Evolutionary conservation across 805 yeast species (phyloP).

Genomic region (Saccharomycopsis vini): DNA sequence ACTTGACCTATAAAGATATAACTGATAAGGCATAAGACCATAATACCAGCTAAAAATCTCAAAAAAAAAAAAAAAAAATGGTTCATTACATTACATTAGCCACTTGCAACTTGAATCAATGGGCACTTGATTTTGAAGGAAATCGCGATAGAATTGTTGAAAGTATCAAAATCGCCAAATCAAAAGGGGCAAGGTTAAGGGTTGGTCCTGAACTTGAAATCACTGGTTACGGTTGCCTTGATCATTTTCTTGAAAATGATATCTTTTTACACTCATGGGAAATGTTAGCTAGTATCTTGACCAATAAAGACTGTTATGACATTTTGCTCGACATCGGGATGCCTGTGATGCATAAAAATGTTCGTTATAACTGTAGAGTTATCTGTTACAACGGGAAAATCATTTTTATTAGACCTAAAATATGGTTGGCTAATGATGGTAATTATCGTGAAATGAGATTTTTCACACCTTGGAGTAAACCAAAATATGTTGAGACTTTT

Average conservation of each 20-base stretch:
- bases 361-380: conserved; percentile 86
- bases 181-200: conserved; percentile 65
- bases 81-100: conserved; percentile 84
- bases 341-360: conserved; percentile 83
- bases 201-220: conserved; percentile 97
- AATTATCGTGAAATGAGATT: conserved; percentile 96
- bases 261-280: conserved; percentile 90
- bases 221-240: conserved; percentile 90
- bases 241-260: conserved; percentile 89
- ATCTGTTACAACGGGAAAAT: conserved; percentile 73
- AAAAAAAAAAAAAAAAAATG: too few relatives aligned
- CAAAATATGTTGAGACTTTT: conserved; percentile 64
- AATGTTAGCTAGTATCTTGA: conserved; percentile 70
- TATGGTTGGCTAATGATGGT: conserved; percentile 94
- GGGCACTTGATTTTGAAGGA: conserved; percentile 98
- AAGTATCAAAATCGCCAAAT: conserved; percentile 71
- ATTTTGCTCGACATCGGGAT: conserved; percentile 87
- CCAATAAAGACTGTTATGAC: conserved; percentile 58
- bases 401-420: conserved; percentile 81
- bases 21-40: too few relatives aligned
- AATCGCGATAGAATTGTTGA: conserved; percentile 84
- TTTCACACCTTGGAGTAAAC: conserved; percentile 89
- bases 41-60: too few relatives aligned
- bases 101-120: conserved; percentile 92
- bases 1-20: too few relatives aligned